Percentiles rank a stretch among this genome's conserved stretches.
phyloP scores from a whole-genome alignment of 805 yeast genomes.

The Monosporozyma yasuniensis region DNA sequence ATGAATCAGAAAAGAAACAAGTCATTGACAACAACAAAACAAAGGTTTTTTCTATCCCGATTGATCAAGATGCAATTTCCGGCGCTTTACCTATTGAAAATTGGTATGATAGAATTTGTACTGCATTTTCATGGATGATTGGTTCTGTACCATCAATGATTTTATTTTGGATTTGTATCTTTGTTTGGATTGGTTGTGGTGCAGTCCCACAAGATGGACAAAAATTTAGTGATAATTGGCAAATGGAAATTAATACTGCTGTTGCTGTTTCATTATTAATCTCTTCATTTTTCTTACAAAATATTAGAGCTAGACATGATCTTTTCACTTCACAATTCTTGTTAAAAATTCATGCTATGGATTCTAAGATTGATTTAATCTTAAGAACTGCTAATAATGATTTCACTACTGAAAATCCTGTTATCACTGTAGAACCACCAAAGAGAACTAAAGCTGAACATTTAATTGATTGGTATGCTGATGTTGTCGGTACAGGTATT shows the following conservation, averaged over 20 bases:
- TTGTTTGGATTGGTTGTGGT: conserved; percentile 35
- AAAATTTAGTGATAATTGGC: conserved; percentile 33
- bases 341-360: conserved; percentile 18
- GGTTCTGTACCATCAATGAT: conserved; percentile 30
- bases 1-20: neutral
- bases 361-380: conserved; percentile 24
- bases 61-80: conserved; percentile 1
- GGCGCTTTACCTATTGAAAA: conserved; percentile 20
- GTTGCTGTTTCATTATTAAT: conserved; percentile 32
- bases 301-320: conserved; percentile 34
- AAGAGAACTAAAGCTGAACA: conserved; percentile 17
- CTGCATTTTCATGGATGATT: conserved; percentile 17
- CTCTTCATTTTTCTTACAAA: conserved; percentile 33
- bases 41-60: neutral
- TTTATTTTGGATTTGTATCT: conserved; percentile 33
- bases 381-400: conserved; percentile 17
- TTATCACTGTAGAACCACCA: conserved; percentile 13
- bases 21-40: neutral
- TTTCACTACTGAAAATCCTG: conserved; percentile 19
- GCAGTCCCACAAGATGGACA: conserved; percentile 21
- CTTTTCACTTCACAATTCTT: conserved; percentile 21
- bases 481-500: conserved; percentile 35
- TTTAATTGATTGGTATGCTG: conserved; percentile 34
- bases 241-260: conserved; percentile 36
- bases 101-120: conserved; percentile 31